phyloP scores from a whole-genome alignment of 805 yeast species.

The Wickerhamiella spandovensis region DNA sequence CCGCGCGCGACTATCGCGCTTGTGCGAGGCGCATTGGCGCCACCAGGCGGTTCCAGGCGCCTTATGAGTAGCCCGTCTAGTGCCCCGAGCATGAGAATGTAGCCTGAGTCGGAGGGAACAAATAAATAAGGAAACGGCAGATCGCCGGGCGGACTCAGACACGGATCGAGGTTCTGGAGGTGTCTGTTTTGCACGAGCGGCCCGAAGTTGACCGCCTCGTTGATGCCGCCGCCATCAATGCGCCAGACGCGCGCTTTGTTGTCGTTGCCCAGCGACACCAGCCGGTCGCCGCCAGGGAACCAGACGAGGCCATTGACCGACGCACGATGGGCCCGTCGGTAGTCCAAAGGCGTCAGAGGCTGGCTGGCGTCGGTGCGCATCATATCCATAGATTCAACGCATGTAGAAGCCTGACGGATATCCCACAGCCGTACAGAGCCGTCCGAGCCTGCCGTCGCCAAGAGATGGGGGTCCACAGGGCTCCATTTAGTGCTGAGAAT shows the following conservation, averaged over 20 bases:
- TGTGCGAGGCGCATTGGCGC: slow-evolving; percentile 26
- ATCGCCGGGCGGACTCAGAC: slow-evolving; percentile 39
- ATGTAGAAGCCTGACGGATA: slow-evolving; percentile 51
- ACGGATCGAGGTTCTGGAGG: slow-evolving; percentile 42
- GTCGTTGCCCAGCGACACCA: slow-evolving; percentile 64
- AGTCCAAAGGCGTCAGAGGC: slow-evolving; percentile 20
- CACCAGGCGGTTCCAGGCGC: slow-evolving; percentile 31
- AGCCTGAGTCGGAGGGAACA: slow-evolving; percentile 68
- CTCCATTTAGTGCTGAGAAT: slow-evolving; percentile 60
- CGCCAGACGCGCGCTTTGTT: slow-evolving; percentile 76
- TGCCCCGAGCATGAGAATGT: slow-evolving; percentile 43
- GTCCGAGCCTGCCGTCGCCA: slow-evolving; percentile 71
- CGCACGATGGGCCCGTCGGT: slow-evolving; percentile 55
- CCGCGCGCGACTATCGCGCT: slow-evolving; percentile 41
- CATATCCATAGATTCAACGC: slow-evolving; percentile 51
- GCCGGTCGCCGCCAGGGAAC: slow-evolving; percentile 48
- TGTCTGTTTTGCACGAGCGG: slow-evolving; percentile 58
- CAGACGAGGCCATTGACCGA: slow-evolving; percentile 70
- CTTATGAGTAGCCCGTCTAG: slow-evolving; percentile 50
- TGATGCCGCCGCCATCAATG: slow-evolving; percentile 36
- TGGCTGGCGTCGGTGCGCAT: slow-evolving; percentile 28
- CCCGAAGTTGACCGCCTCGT: slow-evolving; percentile 61
- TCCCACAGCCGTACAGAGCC: slow-evolving; percentile 85
- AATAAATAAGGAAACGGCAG: slow-evolving; percentile 44
- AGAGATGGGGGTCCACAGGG: slow-evolving; percentile 43